Evolutionary conservation across 169 alveolate genomes (phyloP).

Genomic region (Eimeria zaria): DNA sequence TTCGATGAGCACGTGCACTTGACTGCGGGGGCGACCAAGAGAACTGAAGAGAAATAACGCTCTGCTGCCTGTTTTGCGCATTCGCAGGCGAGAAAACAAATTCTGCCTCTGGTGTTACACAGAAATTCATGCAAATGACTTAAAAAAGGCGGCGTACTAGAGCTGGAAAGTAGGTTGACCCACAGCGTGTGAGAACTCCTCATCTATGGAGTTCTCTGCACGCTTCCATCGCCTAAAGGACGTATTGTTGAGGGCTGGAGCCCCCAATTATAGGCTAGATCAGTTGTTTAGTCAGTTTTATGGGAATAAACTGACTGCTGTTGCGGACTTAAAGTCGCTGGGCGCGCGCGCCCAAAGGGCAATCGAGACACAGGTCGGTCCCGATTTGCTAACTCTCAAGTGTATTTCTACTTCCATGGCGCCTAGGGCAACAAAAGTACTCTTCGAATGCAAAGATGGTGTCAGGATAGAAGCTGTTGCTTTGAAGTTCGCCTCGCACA

Average conservation of each 20-base stretch:
- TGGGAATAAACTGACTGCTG: slow-evolving; percentile 35
- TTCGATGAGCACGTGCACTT: neutral
- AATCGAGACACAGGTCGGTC: slow-evolving; percentile 60
- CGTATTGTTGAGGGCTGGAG: slow-evolving; percentile 24
- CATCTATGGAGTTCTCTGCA: slow-evolving; percentile 68
- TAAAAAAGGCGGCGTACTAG: neutral
- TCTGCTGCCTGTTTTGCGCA: neutral
- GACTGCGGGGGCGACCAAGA: neutral
- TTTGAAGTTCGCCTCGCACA: slow-evolving; percentile 91
- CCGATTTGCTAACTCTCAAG: slow-evolving; percentile 33
- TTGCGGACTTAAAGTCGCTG: slow-evolving; percentile 19
- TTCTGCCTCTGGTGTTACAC: neutral
- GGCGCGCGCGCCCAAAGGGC: slow-evolving; percentile 38
- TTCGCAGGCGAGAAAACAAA: neutral
- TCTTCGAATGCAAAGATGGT: slow-evolving; percentile 91
- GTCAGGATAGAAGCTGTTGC: slow-evolving; percentile 92
- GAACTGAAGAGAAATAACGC: neutral
- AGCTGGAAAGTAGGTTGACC: slow-evolving; percentile 13
- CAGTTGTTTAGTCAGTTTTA: slow-evolving; percentile 45
- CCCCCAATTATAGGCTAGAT: slow-evolving; percentile 33
- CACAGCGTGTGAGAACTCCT: neutral
- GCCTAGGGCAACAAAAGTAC: slow-evolving; percentile 89
- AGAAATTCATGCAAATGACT: neutral
- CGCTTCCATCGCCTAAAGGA: slow-evolving; percentile 63
- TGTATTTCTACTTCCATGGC: slow-evolving; percentile 12